Conservation (phyloP, 129 eudicot species). For the Cynara cardunculus region DNA sequence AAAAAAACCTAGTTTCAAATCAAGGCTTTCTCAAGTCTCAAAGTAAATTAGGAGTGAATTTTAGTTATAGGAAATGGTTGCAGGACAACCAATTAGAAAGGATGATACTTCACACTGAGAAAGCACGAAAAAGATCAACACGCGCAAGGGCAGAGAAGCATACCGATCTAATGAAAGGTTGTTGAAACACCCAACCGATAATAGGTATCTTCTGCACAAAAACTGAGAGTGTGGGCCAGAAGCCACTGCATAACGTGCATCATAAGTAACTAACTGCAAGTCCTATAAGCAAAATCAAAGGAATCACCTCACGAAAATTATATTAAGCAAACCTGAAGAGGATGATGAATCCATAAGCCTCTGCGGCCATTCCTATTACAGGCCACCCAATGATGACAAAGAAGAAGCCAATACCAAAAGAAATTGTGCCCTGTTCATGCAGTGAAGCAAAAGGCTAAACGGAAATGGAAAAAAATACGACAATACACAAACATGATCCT, state of each 20-base stretch:
- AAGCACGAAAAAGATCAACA: not conserved
- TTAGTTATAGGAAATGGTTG: not conserved
- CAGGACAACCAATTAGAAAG: not conserved
- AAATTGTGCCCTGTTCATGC: conserved; percentile 58
- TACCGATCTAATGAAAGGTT: conserved; percentile 74
- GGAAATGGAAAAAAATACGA: not conserved
- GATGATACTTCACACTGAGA: not conserved
- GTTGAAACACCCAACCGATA: conserved; percentile 77
- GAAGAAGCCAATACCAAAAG: conserved; percentile 77
- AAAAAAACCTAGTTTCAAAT: not conserved
- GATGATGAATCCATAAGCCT: conserved; percentile 69
- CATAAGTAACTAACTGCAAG: conserved; percentile 17
- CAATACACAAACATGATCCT: not conserved
- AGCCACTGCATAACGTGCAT: conserved; percentile 49
- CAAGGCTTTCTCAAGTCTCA: not conserved
- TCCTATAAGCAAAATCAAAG: not conserved
- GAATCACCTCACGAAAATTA: not conserved
- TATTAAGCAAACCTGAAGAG: conserved; percentile 59
- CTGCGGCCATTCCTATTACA: conserved; percentile 69
- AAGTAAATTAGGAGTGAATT: not conserved
- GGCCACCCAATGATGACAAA: conserved; percentile 84
- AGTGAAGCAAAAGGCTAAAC: not conserved
- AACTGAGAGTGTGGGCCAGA: conserved; percentile 80
- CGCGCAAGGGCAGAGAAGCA: conserved; percentile 10
- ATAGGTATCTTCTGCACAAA: conserved; percentile 81